Base-by-base conservation (phyloP, 805 yeast genomes). In the Metschnikowia lunata region DNA sequence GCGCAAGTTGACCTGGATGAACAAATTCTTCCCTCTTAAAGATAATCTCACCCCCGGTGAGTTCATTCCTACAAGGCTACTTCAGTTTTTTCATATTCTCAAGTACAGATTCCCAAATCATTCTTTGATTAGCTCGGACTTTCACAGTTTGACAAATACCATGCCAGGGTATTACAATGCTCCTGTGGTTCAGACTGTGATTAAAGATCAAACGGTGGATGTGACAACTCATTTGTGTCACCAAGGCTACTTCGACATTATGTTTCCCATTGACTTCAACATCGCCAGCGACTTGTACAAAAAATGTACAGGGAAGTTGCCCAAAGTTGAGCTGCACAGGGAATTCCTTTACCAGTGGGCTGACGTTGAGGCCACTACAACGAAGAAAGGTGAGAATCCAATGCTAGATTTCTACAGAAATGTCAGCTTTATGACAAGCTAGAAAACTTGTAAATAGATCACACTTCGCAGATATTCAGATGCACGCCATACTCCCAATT, bases 241-340 rank as follows among this genome's bases (percentile, higher is more conserved):
- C 33, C 95, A 86, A 59, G 96, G 96, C 0, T 84, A 75, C 57
- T 88, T 86, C 59, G 95, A 88, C 61, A 87, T 88, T 40, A 80
- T 86, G 83, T 88, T 88, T 57, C 87, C 95, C 8, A 88, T 95
- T 0, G 85, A 88, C 56, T 88, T 88, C 61, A 64, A 66, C 7
- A 66, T 80, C 8, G 79, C 81, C 4, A 71, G 77, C 34, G 83
- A 81, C 39, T 48, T 87, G 47, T 88, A 88, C 58, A 67, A 70
- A 13, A 76, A 76, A 48, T 76, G 85, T 12, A 76, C 82, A 15
- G 88, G 88, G 0, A 83, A 78, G 53, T 60, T 73, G 3, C 74
- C 82, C 12, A 66, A 64, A 42, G 75, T 77, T 0, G 70, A 77
- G 34, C 63, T 80, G 31, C 95, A 88, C 62, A 63, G 70, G 7